Evolutionary conservation across 1,139 yeast species (phyloP).

Genomic region (Suhomyces bokatorum): DNA sequence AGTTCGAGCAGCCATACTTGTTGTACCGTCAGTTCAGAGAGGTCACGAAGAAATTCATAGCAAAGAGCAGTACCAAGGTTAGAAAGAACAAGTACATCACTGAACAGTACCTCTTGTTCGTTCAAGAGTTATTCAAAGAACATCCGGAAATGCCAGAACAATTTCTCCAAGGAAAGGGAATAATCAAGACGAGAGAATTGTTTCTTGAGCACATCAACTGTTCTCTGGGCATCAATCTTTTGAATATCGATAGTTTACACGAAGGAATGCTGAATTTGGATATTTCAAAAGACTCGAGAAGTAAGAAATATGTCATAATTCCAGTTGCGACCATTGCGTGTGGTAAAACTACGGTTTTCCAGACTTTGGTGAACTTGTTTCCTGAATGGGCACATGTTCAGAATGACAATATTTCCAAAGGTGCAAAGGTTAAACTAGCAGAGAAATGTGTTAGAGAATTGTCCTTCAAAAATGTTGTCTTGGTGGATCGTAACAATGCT

Average conservation of each 20-base stretch:
- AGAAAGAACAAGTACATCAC: conserved; percentile 59
- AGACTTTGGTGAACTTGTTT: conserved; percentile 56
- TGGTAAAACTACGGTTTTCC: conserved; percentile 86
- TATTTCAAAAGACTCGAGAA: not conserved
- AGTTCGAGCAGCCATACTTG: conserved; percentile 92
- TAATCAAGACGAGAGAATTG: conserved; percentile 65
- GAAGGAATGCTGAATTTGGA: conserved; percentile 10
- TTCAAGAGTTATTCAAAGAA: conserved; percentile 50
- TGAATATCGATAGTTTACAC: conserved; percentile 18
- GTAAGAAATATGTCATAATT: conserved; percentile 58
- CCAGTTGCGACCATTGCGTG: conserved; percentile 94
- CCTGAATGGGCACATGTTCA: conserved; percentile 79
- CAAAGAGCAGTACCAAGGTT: conserved; percentile 41
- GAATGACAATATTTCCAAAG: conserved; percentile 69
- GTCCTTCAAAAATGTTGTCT: conserved; percentile 48
- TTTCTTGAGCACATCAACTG: conserved; percentile 49
- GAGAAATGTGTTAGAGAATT: conserved; percentile 41
- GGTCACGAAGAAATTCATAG: conserved; percentile 65
- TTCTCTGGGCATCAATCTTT: conserved; percentile 35
- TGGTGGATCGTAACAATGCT: conserved; percentile 85
- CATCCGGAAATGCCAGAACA: conserved; percentile 46
- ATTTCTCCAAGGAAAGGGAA: conserved; percentile 64
- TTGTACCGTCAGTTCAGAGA: conserved; percentile 92
- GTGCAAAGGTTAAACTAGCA: conserved; percentile 53
- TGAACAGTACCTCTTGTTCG: conserved; percentile 67